Percentiles rank a stretch among this genome's conserved stretches.
These are phyloP conservation scores for Hypholoma fasciculare DNA, from an alignment of 768 basidiomycete species.

Conservation along the genomic window DNA sequence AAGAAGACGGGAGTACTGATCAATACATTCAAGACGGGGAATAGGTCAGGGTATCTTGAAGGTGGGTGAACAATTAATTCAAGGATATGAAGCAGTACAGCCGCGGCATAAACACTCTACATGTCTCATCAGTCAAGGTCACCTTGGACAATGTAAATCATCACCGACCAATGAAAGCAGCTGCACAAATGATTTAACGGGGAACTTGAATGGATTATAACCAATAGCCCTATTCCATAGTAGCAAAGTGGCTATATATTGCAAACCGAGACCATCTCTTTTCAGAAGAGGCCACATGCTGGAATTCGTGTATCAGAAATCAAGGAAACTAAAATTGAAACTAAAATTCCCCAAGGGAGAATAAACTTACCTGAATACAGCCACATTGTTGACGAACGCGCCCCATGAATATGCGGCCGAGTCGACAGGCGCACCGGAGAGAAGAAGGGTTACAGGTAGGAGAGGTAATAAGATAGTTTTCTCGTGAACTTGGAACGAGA, in stretches of 20 bases:
- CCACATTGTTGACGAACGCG: slow-evolving; percentile 77
- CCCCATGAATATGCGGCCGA: slow-evolving; percentile 71
- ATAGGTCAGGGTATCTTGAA: slow-evolving; percentile 81
- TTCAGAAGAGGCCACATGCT: slow-evolving; percentile 94
- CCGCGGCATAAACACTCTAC: slow-evolving; percentile 58
- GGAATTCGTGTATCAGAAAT: slow-evolving; percentile 5
- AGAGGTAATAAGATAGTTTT: slow-evolving; percentile 89
- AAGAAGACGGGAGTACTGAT: slow-evolving; percentile 80
- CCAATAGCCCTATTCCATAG: slow-evolving; percentile 88
- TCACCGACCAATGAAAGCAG: slow-evolving; percentile 51
- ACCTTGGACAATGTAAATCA: not conserved
- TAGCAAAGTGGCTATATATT: slow-evolving; percentile 65
- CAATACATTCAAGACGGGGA: slow-evolving; percentile 81
- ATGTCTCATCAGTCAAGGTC: not conserved
- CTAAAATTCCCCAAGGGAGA: not conserved
- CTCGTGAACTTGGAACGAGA: slow-evolving; percentile 97
- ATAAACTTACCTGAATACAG: slow-evolving; percentile 75
- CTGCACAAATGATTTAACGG: slow-evolving; percentile 49
- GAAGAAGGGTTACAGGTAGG: slow-evolving; percentile 77
- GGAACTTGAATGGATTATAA: slow-evolving; percentile 60
- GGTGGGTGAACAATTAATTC: slow-evolving; percentile 69
- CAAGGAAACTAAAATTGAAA: not conserved
- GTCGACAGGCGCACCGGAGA: slow-evolving; percentile 54
- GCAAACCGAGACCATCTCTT: slow-evolving; percentile 73
- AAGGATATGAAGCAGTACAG: slow-evolving; percentile 56